Conservation (phyloP, 495 filamentous ascomycete species). For the Neohortaea acidophila region DNA sequence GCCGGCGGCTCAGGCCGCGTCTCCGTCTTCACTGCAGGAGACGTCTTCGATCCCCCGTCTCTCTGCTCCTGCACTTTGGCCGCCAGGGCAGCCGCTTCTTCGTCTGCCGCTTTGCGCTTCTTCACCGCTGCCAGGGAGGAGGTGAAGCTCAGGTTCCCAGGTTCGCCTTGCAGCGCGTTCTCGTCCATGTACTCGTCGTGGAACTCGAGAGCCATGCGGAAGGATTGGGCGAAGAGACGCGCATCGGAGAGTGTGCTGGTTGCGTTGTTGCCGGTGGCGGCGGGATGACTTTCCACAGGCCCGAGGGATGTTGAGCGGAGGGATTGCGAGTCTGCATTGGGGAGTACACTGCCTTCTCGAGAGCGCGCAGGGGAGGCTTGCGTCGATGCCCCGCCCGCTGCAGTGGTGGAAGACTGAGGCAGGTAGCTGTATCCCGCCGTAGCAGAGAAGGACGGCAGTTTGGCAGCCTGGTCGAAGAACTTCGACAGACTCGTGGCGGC, state of each 20-base stretch:
- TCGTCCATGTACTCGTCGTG: slow-evolving; percentile 72
- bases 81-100: slow-evolving; percentile 10
- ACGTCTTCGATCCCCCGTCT: slow-evolving; percentile 1
- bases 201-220: slow-evolving; percentile 17
- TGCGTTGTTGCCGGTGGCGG: neutral
- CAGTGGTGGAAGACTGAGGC: slow-evolving; percentile 28
- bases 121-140: slow-evolving; percentile 35
- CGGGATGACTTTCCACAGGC: slow-evolving; percentile 1
- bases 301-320: slow-evolving; percentile 10
- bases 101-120: slow-evolving; percentile 21
- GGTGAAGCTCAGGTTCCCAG: slow-evolving; percentile 68
- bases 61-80: slow-evolving; percentile 4
- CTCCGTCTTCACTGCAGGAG: slow-evolving; percentile 16
- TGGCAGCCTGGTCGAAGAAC: slow-evolving; percentile 45
- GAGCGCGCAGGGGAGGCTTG: slow-evolving; percentile 29
- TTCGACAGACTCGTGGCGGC: slow-evolving; percentile 38
- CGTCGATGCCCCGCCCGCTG: slow-evolving; percentile 30
- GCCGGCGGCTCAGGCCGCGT: slow-evolving; percentile 4
- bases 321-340: slow-evolving; percentile 9
- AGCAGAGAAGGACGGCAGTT: slow-evolving; percentile 57
- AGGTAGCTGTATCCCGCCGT: slow-evolving; percentile 60
- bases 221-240: slow-evolving; percentile 19
- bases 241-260: slow-evolving; percentile 5
- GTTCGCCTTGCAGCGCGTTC: slow-evolving; percentile 70
- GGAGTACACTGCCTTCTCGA: slow-evolving; percentile 12